Conservation (phyloP, 1,139 yeast species). For the Blastobotrys apis region DNA sequence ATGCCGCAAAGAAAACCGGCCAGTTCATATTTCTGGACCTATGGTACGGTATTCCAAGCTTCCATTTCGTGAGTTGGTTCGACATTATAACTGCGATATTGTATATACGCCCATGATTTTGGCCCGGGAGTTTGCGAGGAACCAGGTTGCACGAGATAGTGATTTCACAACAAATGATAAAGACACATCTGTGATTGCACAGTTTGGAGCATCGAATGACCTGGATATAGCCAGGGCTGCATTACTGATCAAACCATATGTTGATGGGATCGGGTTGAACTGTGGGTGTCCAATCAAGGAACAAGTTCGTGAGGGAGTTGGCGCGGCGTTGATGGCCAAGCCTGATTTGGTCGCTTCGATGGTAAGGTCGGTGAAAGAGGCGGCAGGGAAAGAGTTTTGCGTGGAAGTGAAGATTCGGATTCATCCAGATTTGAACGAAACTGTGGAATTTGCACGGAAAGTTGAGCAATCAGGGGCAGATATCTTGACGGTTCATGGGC, state of each 20-base stretch:
- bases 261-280: conserved; percentile 90
- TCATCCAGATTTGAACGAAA: conserved; percentile 68
- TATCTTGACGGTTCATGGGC: conserved; percentile 89
- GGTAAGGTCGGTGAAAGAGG: conserved; percentile 77
- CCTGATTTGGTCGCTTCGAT: conserved; percentile 76
- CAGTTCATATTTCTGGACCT: conserved; percentile 85
- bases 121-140: conserved; percentile 90
- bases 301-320: conserved; percentile 92
- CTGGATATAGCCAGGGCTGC: conserved; percentile 80
- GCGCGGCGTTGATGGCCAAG: conserved; percentile 88
- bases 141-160: conserved; percentile 69
- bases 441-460: conserved; percentile 63
- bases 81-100: conserved; percentile 72
- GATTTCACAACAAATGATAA: conserved; percentile 75
- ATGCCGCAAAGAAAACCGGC: conserved; percentile 47
- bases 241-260: conserved; percentile 82
- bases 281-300: conserved; percentile 98
- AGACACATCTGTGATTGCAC: conserved; percentile 77
- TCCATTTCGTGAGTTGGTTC: conserved; percentile 78
- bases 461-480: conserved; percentile 90
- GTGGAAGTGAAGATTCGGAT: conserved; percentile 90
- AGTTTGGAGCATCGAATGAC: conserved; percentile 86
- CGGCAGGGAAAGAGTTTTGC: conserved; percentile 58
- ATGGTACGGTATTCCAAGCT: conserved; percentile 96
- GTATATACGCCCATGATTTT: conserved; percentile 95